Evolutionary conservation across 2,329 filamentous ascomycete species (phyloP).

Genomic region (Alternaria sp.): DNA sequence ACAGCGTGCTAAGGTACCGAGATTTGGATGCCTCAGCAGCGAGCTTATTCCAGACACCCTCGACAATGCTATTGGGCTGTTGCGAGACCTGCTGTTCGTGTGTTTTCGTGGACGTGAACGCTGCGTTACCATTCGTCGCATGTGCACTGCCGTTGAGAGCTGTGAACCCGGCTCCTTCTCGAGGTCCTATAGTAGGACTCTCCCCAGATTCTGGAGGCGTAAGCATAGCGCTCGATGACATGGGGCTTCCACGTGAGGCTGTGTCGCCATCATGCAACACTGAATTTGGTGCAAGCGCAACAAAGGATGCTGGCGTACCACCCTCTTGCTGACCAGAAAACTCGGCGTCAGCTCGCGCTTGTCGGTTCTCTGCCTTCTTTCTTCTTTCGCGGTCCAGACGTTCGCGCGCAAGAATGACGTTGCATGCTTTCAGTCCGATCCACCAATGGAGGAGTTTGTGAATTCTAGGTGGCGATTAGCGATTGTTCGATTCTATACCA

Average conservation of each 20-base stretch:
- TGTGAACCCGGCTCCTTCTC: constrained; percentile 25
- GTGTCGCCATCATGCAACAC: constrained; percentile 37
- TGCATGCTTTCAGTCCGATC: constrained; percentile 49
- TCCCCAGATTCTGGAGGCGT: constrained; percentile 42
- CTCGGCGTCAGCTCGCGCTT: constrained; percentile 39
- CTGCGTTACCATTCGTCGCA: constrained; percentile 12
- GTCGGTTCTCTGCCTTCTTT: constrained; percentile 46
- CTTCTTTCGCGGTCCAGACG: constrained; percentile 45
- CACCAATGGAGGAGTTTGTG: constrained; percentile 48
- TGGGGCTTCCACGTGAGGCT: constrained; percentile 35
- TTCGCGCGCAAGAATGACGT: constrained; percentile 48
- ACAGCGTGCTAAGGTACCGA: constrained; percentile 22
- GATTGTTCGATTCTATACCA: background rate
- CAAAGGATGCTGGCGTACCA: constrained; percentile 37
- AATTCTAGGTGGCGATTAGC: constrained; percentile 34
- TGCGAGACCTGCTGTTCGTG: constrained; percentile 21
- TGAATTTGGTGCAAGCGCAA: constrained; percentile 41
- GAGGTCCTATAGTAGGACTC: constrained; percentile 34
- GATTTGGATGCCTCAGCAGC: constrained; percentile 24
- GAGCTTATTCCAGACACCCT: constrained; percentile 36
- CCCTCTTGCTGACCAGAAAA: constrained; percentile 30
- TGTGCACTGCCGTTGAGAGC: constrained; percentile 20
- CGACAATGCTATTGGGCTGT: constrained; percentile 27
- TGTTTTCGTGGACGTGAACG: constrained; percentile 15
- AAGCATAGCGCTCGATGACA: constrained; percentile 38